Conservation (phyloP, 2,329 filamentous ascomycete species). For the Endocalyx cinctus region DNA sequence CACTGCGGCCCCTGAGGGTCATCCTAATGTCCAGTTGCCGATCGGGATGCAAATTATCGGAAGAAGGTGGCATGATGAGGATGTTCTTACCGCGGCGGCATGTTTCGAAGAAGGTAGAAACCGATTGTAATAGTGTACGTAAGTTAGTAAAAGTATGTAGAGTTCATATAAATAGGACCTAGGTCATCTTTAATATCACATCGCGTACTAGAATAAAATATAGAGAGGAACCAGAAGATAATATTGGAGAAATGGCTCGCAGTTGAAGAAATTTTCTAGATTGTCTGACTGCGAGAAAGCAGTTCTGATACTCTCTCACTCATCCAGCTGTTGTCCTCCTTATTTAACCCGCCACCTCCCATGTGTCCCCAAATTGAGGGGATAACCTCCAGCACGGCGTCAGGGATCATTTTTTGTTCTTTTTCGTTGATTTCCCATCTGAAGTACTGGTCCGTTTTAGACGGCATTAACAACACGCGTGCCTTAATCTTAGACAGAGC, state of each 20-base stretch:
- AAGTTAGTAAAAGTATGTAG: too few relatives aligned
- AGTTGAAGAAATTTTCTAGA: too few relatives aligned
- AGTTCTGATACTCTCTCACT: too few relatives aligned
- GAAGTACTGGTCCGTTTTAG: conserved; percentile 36
- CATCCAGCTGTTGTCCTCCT: conserved; percentile 19
- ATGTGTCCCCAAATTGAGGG: conserved; percentile 37
- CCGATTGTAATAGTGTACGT: too few relatives aligned
- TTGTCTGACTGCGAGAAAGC: too few relatives aligned
- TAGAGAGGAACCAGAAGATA: too few relatives aligned
- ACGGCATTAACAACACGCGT: conserved; percentile 33
- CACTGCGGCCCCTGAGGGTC: conserved; percentile 18
- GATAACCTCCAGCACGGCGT: conserved; percentile 26
- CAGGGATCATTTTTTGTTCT: conserved; percentile 29
- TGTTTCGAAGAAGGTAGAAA: conserved; percentile 27
- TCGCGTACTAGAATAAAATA: neutral
- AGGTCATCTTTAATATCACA: neutral
- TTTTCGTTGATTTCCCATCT: conserved; percentile 31
- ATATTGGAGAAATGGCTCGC: too few relatives aligned
- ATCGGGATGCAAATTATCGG: conserved; percentile 29
- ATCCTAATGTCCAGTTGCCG: conserved; percentile 18
- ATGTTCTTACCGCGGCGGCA: conserved; percentile 22
- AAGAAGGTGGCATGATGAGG: conserved; percentile 22
- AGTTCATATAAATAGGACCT: neutral
- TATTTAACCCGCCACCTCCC: conserved; percentile 24
- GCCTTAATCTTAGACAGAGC: conserved; percentile 31